Conservation (phyloP, 2,329 filamentous ascomycete genomes). For the Xylariaceae sp. region DNA sequence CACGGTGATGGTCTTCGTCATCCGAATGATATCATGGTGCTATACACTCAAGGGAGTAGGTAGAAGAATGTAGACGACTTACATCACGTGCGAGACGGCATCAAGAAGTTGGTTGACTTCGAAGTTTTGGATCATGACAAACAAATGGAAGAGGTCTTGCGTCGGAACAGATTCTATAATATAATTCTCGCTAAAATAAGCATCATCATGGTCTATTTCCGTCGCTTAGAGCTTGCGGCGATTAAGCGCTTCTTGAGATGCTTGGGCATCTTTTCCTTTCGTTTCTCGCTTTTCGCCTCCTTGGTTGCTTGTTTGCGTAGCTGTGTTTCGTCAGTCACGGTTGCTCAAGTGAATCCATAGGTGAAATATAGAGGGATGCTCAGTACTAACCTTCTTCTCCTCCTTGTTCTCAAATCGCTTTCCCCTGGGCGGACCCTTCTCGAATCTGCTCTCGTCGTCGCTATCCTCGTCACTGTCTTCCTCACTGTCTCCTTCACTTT, state of each 20-base stretch:
- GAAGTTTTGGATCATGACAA: background rate
- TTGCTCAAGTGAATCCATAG: background rate
- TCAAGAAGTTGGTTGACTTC: background rate
- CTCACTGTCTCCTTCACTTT: constrained; percentile 38
- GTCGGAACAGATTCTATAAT: background rate
- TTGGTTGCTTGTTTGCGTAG: constrained; percentile 83
- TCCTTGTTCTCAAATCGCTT: constrained; percentile 90
- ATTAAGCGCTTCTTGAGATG: constrained; percentile 88
- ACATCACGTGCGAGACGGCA: background rate
- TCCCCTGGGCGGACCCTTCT: constrained; percentile 66
- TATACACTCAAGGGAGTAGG: background rate
- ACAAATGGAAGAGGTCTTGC: background rate
- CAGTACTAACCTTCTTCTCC: constrained; percentile 60
- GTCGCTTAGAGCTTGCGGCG: constrained; percentile 54
- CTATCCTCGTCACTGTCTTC: constrained; percentile 38
- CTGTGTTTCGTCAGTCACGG: constrained; percentile 26
- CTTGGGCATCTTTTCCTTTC: constrained; percentile 95
- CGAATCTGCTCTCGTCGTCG: constrained; percentile 51
- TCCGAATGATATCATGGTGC: constrained; percentile 35
- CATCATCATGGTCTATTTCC: constrained; percentile 45
- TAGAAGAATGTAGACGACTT: background rate
- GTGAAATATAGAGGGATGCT: background rate
- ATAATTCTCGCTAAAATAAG: background rate
- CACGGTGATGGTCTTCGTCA: constrained; percentile 40
- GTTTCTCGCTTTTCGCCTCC: constrained; percentile 89